Conservation (phyloP, 2,329 filamentous ascomycete genomes). For the Coniosporium uncinatum region DNA sequence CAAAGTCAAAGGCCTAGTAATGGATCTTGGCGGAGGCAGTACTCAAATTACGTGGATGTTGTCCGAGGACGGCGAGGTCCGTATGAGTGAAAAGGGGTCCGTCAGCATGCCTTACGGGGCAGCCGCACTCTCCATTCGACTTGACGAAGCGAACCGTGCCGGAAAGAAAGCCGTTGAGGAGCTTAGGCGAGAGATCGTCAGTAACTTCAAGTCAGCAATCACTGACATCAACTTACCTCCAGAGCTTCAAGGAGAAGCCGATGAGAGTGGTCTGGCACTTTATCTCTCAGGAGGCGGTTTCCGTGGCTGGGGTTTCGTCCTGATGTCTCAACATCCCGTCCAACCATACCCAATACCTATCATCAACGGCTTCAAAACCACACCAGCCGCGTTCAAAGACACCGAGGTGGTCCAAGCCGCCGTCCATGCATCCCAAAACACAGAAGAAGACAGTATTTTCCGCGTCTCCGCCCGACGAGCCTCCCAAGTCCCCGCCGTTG, state of each 20-base stretch:
- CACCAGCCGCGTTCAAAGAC: constrained; percentile 54
- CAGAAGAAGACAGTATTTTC: constrained; percentile 38
- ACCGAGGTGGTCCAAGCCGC: constrained; percentile 37
- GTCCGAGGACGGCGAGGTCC: constrained; percentile 40
- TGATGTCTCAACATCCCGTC: constrained; percentile 72
- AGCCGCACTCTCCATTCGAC: constrained; percentile 54
- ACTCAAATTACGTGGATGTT: constrained; percentile 66
- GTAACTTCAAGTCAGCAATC: constrained; percentile 56
- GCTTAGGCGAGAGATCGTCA: constrained; percentile 42
- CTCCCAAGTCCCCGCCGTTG: constrained; percentile 78
- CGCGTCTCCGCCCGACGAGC: constrained; percentile 77
- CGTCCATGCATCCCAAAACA: constrained; percentile 27
- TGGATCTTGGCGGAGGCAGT: constrained; percentile 79
- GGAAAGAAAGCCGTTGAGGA: constrained; percentile 11
- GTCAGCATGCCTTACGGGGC: constrained; percentile 67
- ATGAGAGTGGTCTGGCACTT: constrained; percentile 54
- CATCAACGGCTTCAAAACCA: constrained; percentile 72
- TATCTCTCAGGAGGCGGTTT: constrained; percentile 91
- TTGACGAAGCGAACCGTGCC: constrained; percentile 37
- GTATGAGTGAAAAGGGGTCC: constrained; percentile 47
- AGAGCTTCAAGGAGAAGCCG: constrained; percentile 36
- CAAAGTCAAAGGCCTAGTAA: constrained; percentile 69
- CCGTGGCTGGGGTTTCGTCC: constrained; percentile 82
- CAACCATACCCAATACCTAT: constrained; percentile 80
- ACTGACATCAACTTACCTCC: constrained; percentile 49